Evolutionary conservation across 805 yeast genomes (phyloP), one percentile per base, ranked within the genome.

Genomic region (Metschnikowia anglica): DNA sequence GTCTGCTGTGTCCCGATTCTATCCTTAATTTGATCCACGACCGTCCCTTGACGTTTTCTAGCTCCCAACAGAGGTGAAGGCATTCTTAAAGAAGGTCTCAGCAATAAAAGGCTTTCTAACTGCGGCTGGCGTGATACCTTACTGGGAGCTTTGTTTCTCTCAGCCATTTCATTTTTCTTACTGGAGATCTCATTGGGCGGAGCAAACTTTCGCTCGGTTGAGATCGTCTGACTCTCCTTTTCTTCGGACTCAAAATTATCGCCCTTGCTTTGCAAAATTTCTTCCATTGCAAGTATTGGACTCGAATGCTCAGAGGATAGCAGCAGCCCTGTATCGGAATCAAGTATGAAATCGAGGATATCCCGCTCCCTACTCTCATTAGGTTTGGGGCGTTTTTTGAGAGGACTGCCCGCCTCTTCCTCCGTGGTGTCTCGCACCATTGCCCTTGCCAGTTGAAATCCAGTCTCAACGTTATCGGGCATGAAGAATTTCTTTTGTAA

Each of bases 391-490:
- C 38, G 38, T 25, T 34, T 34, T 15, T 15, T 12, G 16, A 23
- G 11, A 8, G 27, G 33, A 18, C 8, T 34, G 9, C 20, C 29
- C 2, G 17, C 8, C 18, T 16, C 38, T 3, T 32, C 34, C 29
- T 41, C 31, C 27, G 43, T 24, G 35, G 42, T 12, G n/a, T 32
- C 43, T 20, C 29, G 60, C 0, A 81, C 73, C 55, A 83, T 52
- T 4, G 60, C 59, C 2, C 77, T 70, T 1, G 80, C 88, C 17
- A 66, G 63, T 27, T 68, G 66, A 51, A 85, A 84, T 0, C 88
- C 90, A 0, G 82, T 75, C 30, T 73, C 76, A 4, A 79, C 90
- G 53, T 79, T 72, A 49, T 81, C 85, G 0, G 93, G 93, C 87
- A 85, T 80, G 59, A 80, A 81, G 49, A 85, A 85, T 34, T 62